phyloP scores from a whole-genome alignment of 306 rosid species.

The Prunus salicina region DNA sequence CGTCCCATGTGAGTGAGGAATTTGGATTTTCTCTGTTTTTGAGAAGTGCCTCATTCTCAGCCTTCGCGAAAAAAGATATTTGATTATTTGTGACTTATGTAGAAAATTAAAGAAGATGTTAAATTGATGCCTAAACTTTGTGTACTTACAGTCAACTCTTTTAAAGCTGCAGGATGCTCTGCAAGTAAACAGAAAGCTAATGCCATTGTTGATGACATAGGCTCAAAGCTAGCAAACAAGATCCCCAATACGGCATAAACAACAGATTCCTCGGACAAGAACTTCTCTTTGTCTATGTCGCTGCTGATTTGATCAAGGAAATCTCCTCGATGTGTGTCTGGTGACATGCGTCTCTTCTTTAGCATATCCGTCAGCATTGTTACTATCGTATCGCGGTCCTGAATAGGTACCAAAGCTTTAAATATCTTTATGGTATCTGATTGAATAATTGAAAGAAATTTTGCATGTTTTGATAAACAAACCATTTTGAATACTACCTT shows the following conservation, averaged over 20 bases:
- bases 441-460: background rate
- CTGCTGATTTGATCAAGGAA: slow-evolving; percentile 27
- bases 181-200: slow-evolving; percentile 29
- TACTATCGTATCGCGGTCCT: slow-evolving; percentile 25
- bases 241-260: slow-evolving; percentile 17
- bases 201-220: slow-evolving; percentile 20
- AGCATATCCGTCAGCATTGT: slow-evolving; percentile 25
- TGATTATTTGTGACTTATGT: background rate
- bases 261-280: slow-evolving; percentile 24
- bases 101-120: background rate
- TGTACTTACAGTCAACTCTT: slow-evolving; percentile 20
- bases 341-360: slow-evolving; percentile 23
- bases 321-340: slow-evolving; percentile 18
- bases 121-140: too few species aligned
- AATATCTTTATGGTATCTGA: background rate
- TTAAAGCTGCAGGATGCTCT: slow-evolving; percentile 25
- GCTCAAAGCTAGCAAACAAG: slow-evolving; percentile 24
- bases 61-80: background rate
- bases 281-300: slow-evolving; percentile 31
- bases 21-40: slow-evolving; percentile 25
- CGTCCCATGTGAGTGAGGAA: slow-evolving; percentile 37
- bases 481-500: slow-evolving; percentile 14
- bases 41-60: slow-evolving; percentile 36
- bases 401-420: background rate
- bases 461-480: too few species aligned